A percentile compares a stretch with the other conserved stretches of the same genome.
phyloP scores from a whole-genome alignment of 2,329 filamentous ascomycete species.

The Colletotrichum sp. region DNA sequence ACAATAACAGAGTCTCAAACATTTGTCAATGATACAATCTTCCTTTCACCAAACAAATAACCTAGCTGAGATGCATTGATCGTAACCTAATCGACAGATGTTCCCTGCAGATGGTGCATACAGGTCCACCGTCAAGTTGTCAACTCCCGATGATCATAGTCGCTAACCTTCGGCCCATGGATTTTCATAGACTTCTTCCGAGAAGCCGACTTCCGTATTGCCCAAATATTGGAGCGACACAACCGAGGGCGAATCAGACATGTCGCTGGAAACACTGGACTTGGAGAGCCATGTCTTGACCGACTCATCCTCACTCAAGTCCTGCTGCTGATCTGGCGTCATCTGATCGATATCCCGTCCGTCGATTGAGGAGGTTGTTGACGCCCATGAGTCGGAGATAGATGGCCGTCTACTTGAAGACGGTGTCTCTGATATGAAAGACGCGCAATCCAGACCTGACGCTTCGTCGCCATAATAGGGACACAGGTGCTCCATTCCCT shows the following conservation, averaged over 20 bases:
- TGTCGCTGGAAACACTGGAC: background rate
- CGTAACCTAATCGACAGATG: background rate
- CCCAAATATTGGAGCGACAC: background rate
- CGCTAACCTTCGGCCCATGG: background rate
- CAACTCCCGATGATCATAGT: background rate
- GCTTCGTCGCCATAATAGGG: background rate
- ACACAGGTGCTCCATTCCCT: background rate
- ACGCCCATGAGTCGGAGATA: background rate
- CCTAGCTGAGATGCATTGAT: background rate
- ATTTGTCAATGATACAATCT: fast-evolving
- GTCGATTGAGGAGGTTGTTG: background rate
- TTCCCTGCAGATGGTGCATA: background rate
- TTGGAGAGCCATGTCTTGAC: background rate
- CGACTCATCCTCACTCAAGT: background rate
- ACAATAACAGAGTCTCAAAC: fast-evolving
- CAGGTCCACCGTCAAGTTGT: background rate
- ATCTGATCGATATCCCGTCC: background rate
- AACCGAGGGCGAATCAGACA: background rate
- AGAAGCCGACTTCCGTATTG: background rate
- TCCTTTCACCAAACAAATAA: background rate
- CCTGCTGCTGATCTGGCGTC: background rate
- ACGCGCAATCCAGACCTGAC: background rate
- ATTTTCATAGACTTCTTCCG: background rate
- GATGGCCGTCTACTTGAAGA: too few species aligned
- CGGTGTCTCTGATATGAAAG: background rate